phyloP scores from a whole-genome alignment of 106 monocot species.

The Platanthera guangdongensis region DNA sequence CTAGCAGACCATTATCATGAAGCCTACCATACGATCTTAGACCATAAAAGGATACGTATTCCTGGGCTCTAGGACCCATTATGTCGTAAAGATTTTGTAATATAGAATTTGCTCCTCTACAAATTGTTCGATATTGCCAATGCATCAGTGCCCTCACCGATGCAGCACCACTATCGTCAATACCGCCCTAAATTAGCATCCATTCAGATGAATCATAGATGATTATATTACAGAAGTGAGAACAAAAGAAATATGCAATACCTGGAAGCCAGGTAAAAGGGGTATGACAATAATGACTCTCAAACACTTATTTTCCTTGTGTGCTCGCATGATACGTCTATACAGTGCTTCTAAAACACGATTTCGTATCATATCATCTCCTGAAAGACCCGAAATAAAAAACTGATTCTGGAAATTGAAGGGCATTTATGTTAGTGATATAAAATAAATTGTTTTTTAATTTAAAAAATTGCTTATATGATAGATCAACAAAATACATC shows the following conservation, averaged over 20 bases:
- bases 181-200: slow-evolving; percentile 51
- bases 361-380: slow-evolving; percentile 88
- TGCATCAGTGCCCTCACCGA: slow-evolving; percentile 97
- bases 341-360: slow-evolving; percentile 93
- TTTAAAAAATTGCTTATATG: not conserved
- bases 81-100: slow-evolving; percentile 63
- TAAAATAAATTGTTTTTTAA: not conserved
- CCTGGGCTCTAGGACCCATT: slow-evolving; percentile 73
- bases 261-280: slow-evolving; percentile 97
- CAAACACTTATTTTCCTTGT: slow-evolving; percentile 81
- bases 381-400: slow-evolving; percentile 97
- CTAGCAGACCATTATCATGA: slow-evolving; percentile 58
- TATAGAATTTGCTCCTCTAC: slow-evolving; percentile 84
- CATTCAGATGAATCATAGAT: slow-evolving; percentile 9
- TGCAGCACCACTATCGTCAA: slow-evolving; percentile 99
- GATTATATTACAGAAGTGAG: not conserved
- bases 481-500: not conserved
- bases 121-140: slow-evolving; percentile 98
- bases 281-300: slow-evolving; percentile 92
- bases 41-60: slow-evolving; percentile 97
- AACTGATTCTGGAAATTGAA: slow-evolving; percentile 80
- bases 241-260: slow-evolving; percentile 22
- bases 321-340: slow-evolving; percentile 74
- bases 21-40: slow-evolving; percentile 82
- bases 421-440: slow-evolving; percentile 2